Evolutionary conservation across 2,329 filamentous ascomycete genomes (phyloP).

Genomic region (Periconia macrospinosa): DNA sequence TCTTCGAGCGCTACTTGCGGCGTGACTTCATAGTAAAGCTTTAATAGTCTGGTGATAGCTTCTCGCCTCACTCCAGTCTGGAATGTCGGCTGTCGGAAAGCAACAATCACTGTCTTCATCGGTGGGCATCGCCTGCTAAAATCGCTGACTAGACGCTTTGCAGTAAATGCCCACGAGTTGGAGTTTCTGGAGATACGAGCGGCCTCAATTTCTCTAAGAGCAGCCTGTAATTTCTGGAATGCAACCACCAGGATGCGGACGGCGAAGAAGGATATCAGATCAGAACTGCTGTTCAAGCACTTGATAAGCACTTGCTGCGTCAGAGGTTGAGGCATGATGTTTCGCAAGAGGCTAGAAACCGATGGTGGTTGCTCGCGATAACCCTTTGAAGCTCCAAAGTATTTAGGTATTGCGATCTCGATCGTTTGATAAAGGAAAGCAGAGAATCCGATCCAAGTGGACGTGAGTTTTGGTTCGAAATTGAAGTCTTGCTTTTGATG

Average conservation of each 20-base stretch:
- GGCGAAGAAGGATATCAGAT: constrained; percentile 82
- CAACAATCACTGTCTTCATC: constrained; percentile 76
- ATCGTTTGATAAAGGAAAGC: constrained; percentile 84
- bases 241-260: constrained; percentile 77
- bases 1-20: constrained; percentile 79
- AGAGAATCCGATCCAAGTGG: constrained; percentile 93
- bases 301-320: constrained; percentile 77
- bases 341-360: constrained; percentile 77
- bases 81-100: constrained; percentile 71
- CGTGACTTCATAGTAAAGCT: constrained; percentile 81
- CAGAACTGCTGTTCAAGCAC: constrained; percentile 76
- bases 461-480: constrained; percentile 87
- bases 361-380: constrained; percentile 74
- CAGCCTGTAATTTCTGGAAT: constrained; percentile 73
- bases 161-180: constrained; percentile 69
- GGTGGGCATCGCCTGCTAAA: constrained; percentile 79
- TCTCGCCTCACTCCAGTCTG: constrained; percentile 73
- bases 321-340: constrained; percentile 79
- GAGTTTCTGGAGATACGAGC: constrained; percentile 38
- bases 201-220: constrained; percentile 63
- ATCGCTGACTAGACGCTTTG: constrained; percentile 67
- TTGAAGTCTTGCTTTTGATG: constrained; percentile 73
- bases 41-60: constrained; percentile 74
- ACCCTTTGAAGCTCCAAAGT: constrained; percentile 68
- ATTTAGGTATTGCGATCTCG: constrained; percentile 69